Evolutionary conservation across 1,139 yeast species (phyloP), one percentile per base, ranked within the genome.

Genomic region (Saccharomyces hybrid): DNA sequence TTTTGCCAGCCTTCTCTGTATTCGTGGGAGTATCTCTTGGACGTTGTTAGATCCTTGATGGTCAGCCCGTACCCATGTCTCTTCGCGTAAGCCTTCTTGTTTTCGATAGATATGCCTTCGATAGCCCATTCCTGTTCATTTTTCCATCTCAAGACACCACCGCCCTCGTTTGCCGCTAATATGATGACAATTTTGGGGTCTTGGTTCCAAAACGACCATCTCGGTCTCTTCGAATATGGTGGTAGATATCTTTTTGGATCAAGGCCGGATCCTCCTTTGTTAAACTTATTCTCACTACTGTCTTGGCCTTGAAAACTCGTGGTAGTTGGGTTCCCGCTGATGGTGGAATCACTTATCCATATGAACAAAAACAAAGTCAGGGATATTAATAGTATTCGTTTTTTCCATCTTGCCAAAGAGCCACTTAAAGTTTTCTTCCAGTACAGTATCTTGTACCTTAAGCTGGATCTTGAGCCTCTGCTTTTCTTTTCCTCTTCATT

Each of bases 1-100:
- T 89, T 91, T 70, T 93, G 97, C 99, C 99, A 93, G 49, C 96
- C 86, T 71, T 93, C 98, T 70, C 99, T 79, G 95, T 96, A 93
- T 73, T 93, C 99, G 72, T 93, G 99, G 32, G 95, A 86, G 69
- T 93, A 93, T 62, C 97, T 78, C 70, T 88, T 88, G 66, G 89
- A 86, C 61, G 88, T 79, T 5, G 96, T 86, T 79, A 88, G 81
- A 70, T 93, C 99, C 70, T 91, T 91, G 61, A 93, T 84, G 3
- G 95, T 84, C 58, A 93, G 77, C 3, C 86, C 90, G 69, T 93
- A 93, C 0, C 97, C 98, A 68, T 93, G 98, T 52, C 82, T 78
- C 61, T 84, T 82, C 11, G 97, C 97, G 66, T 91, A 93, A 46
- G 85, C 86, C 69, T 84, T 85, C 68, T 93, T 93, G 73, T 93